phyloP scores from a whole-genome alignment of 768 basidiomycete genomes.

The Calocera cornea region DNA sequence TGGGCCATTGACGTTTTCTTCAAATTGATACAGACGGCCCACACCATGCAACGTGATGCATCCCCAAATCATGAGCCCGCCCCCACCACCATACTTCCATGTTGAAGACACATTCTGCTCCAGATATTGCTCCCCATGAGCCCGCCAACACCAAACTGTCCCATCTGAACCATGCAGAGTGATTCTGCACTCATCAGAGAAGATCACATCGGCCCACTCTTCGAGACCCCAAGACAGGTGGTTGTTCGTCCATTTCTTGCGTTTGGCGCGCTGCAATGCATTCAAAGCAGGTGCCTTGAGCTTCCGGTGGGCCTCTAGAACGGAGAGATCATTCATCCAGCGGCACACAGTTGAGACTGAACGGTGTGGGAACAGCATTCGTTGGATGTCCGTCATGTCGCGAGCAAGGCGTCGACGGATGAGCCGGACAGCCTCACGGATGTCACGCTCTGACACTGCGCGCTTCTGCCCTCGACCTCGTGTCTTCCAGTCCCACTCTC shows the following conservation, averaged over 20 bases:
- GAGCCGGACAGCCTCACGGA: no score
- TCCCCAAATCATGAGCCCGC: constrained; percentile 7
- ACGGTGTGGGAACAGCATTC: no score
- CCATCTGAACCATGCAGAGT: constrained; percentile 8
- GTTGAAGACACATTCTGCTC: neutral
- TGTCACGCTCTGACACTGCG: no score
- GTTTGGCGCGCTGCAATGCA: neutral
- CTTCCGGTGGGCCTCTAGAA: neutral
- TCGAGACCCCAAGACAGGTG: constrained; percentile 4
- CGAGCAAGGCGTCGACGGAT: no score
- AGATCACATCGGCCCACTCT: constrained; percentile 8
- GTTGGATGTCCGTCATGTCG: no score
- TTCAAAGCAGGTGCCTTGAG: constrained; percentile 5
- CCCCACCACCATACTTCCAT: constrained; percentile 6
- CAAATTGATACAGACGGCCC: neutral
- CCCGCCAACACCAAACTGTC: neutral
- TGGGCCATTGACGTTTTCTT: neutral
- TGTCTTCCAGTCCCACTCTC: no score
- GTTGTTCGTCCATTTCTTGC: constrained; percentile 1
- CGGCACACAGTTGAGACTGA: no score
- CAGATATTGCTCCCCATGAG: neutral
- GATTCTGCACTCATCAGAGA: constrained; percentile 9
- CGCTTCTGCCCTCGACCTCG: no score
- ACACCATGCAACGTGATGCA: neutral
- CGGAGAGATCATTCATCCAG: no score